Base-by-base conservation (phyloP, 1,284 basidiomycete species). In the Irpex rosettiformis region DNA sequence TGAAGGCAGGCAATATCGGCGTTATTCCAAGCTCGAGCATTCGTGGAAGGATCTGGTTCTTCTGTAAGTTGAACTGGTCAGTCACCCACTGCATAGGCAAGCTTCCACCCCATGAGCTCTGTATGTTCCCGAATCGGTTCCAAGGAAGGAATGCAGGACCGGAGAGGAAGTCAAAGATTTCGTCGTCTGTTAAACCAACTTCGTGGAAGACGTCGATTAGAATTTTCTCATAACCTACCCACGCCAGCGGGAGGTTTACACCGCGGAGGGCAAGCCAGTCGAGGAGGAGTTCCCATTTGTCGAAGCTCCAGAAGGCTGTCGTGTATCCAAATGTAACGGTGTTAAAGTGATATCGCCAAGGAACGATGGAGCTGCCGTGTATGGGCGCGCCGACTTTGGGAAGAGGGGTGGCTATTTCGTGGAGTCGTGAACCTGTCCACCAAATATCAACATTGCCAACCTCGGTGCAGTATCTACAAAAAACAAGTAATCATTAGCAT, bases 231-330 rank as follows among this genome's bases (percentile, higher is more conserved):
- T 77, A 75, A 0, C 77, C 78, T 6, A 74, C 71, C 73, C 74
- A 75, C 0, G 77, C 76, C 8, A 79, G 72, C 0, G 76, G 77
- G 2, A 79, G 67, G 63, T 78, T 79, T 59, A 77, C 65, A 8
- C 77, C 77, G 3, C 72, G 73, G n/a, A 78, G 70, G 0, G 75
- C 73, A 55, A 77, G 71, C 78, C 78, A 79, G 63, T 79, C 77
- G 1, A 77, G 65, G 40, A 79, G 73, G n/a, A 75, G 66, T 22
- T 70, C 70, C 77, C 76, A 79, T 58, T 77, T 70, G 1, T 74
- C 63, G 47, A 76, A 79, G 49, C 68, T 56, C 70, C 76, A 79
- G 59, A 77, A 79, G 1, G 73, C 72, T 6, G 73, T 66, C 0
- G 76, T 75, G 64, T 79, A 79, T 59, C 69, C 69, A 61, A 77